These are phyloP conservation scores for Mesostigma viride DNA, from an alignment of 139 green algal genomes.

Conservation along the genomic window DNA sequence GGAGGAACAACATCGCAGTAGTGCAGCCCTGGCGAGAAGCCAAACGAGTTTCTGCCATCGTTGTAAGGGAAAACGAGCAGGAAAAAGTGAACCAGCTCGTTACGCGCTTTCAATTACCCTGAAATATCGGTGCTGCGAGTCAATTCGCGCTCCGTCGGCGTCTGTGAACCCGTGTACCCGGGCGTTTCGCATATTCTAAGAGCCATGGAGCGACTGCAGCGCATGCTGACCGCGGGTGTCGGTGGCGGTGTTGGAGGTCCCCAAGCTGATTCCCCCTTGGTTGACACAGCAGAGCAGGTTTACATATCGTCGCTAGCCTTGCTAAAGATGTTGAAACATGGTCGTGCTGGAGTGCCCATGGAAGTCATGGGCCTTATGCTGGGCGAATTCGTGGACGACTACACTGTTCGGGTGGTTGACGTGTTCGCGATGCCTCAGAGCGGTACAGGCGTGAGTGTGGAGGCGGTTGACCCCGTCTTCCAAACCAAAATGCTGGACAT, in stretches of 20 bases:
- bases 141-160: no score
- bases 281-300: conserved; percentile 93
- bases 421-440: conserved; percentile 99
- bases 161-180: no score
- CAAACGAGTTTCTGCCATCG: no score
- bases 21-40: no score
- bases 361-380: conserved; percentile 99
- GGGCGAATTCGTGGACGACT: conserved; percentile 98
- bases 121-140: no score
- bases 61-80: no score
- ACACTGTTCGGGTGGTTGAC: conserved; percentile 94
- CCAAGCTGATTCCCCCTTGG: conserved; percentile 54
- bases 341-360: conserved; percentile 94
- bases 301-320: conserved; percentile 95
- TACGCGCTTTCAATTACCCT: no score
- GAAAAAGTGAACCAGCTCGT: no score
- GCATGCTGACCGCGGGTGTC: conserved; percentile 5
- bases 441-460: conserved; percentile 91
- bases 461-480: conserved; percentile 97
- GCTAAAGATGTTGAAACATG: conserved; percentile 99
- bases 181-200: no score
- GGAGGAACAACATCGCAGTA: no score
- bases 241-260: conserved; percentile 15
- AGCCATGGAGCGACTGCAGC: conserved; percentile 16
- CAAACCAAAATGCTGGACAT: conserved; percentile 99